Base-by-base conservation (phyloP, 352 stramenopile genomes). In the Phytopythium cucurbitacearum region DNA sequence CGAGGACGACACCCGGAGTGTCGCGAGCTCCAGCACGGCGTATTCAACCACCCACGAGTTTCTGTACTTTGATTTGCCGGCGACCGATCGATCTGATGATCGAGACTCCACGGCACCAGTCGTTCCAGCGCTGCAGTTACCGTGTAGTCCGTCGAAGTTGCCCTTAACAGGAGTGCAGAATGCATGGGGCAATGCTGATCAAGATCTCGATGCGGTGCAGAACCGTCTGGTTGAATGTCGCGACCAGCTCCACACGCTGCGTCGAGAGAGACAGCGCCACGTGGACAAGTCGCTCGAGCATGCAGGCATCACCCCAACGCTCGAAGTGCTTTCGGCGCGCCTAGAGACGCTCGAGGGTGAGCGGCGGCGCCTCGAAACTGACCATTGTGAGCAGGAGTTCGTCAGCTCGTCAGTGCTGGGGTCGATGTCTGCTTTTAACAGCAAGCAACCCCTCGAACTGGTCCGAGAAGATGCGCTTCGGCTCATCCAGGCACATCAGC, bases 31-130 rank as follows among this genome's bases (percentile, higher is more conserved):
- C 0, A 70, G 55, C 0, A 72, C 57, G 34, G 67, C 50, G 32
- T 83, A 83, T 47, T 83, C 73, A 12, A 61, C 50, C 3, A 67
- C 64, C 8, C 55, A 51, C 3, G 69, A 80, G 15, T 80, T 80
- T 43, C 56, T 83, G 8, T 83, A 76, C 42, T 80, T 74, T 34
- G 69, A 78, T 11, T 7, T 56, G 12, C 11, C 39, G 4, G 59
- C 47, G 43, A 28, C 21, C 21, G 21, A 28, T 28, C 21, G 21
- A 28, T 28, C 28, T 45, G n/a, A 35, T 53, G 51, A 41, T 28
- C 12, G 15, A 53, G 11, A 5, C 28, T 8, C 3, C 46, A 46
- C 9, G 8, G 32, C 2, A 39, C 32, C 42, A 15, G 7, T 52
- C 7, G 28, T 56, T 12, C 16, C 58, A 45, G 15, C 43, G 12